A percentile compares a stretch with the other conserved stretches of the same genome.
phyloP scores from a whole-genome alignment of 257 asterid species.

The Anisodus tanguticus region DNA sequence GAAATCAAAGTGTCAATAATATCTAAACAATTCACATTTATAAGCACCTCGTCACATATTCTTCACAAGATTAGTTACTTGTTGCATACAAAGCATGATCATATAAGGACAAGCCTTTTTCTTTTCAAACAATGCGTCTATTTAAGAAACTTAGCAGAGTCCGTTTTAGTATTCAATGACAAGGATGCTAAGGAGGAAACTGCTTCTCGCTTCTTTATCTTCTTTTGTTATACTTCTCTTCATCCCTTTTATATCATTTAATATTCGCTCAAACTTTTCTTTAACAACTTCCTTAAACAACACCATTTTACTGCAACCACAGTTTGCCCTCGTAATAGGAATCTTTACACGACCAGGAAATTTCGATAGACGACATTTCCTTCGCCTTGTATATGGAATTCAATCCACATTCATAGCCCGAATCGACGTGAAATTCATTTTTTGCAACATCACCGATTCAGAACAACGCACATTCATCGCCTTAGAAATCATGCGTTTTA shows the following conservation, averaged over 20 bases:
- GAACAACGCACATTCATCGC: slow-evolving; percentile 54
- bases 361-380: slow-evolving; percentile 73
- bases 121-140: not conserved
- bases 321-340: slow-evolving; percentile 61
- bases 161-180: not conserved
- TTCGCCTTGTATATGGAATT: slow-evolving; percentile 68
- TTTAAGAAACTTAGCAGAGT: not conserved
- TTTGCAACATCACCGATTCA: slow-evolving; percentile 64
- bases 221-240: slow-evolving; percentile 43
- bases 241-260: slow-evolving; percentile 50
- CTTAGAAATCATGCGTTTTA: slow-evolving; percentile 68
- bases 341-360: slow-evolving; percentile 63
- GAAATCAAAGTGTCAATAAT: not conserved
- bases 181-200: slow-evolving; percentile 32
- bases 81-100: slow-evolving; percentile 1
- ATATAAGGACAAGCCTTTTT: not conserved
- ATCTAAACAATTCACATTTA: not conserved
- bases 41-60: not conserved
- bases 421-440: slow-evolving; percentile 58
- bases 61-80: not conserved
- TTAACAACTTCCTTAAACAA: slow-evolving; percentile 28
- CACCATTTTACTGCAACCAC: slow-evolving; percentile 19
- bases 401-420: slow-evolving; percentile 52
- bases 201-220: slow-evolving; percentile 42
- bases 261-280: slow-evolving; percentile 47